Evolutionary conservation across 2,329 filamentous ascomycete genomes (phyloP), one percentile per base, ranked within the genome.

Genomic region (Fusarium redolens): DNA sequence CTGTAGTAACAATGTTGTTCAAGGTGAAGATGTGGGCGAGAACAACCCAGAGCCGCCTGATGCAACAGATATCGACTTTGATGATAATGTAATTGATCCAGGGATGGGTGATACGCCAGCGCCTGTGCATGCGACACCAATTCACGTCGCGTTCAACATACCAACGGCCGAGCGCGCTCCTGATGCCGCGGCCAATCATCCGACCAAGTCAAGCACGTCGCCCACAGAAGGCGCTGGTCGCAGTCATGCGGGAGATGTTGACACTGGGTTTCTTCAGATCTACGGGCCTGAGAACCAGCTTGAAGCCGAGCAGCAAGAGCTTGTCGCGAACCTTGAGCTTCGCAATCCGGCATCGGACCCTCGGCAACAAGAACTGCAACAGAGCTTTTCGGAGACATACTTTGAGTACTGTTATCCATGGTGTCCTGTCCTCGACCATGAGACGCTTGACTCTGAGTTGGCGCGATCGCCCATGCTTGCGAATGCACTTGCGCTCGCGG

Each of bases 301-400:
- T 10, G 74, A 79, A 44, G 79, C 79, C 0, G 71, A 78, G 28
- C 75, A 79, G 28, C 78, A 79, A 48, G 78, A 80, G 8, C 65
- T 78, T 38, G 75, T 78, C 20, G 79, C 73, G 1, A 77, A 65
- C 20, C 61, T 80, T 11, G 77, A 77, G 12, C 71, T 72, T 7
- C 74, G 74, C 14, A 61, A 72, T 18, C 62, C 65, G 18, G 54
- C 68, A 5, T 71, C 77, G 0, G 73, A 72, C 6, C 65, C 73
- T 5, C 48, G 60, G 2, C 73, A 75, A 11, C 68, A 69, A 10
- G 73, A 80, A 11, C 76, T 84, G 0, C 80, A 81, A 47, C 79
- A 84, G 50, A 83, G 79, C 33, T 85, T 84, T 62, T 77, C 79
- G 7, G 83, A 85, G 38, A 85, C 83, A 0, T 85, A 85, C 37